Conservation (phyloP, 202 grass and related monocot species). For the Carex arenaria region DNA sequence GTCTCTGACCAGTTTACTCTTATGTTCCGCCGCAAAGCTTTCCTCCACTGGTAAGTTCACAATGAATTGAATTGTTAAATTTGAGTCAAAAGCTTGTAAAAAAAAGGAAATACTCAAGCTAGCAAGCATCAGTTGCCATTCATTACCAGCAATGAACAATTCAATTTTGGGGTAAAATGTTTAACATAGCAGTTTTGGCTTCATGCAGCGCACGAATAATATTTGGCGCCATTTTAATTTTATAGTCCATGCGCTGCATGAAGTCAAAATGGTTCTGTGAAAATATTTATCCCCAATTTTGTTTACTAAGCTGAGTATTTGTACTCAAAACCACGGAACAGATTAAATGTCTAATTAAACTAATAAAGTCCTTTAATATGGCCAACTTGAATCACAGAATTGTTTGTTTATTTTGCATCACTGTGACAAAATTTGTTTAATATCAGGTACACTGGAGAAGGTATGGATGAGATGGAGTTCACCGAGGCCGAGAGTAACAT, state of each 20-base stretch:
- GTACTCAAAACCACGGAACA: not conserved
- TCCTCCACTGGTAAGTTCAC: constrained; percentile 47
- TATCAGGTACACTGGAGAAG: constrained; percentile 69
- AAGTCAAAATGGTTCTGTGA: too few relatives aligned
- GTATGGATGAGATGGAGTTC: constrained; percentile 99
- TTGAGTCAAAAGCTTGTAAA: not conserved
- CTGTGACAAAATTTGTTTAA: not conserved
- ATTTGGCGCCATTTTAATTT: too few relatives aligned
- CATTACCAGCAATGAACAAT: too few relatives aligned
- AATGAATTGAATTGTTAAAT: not conserved
- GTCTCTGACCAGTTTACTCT: constrained; percentile 72
- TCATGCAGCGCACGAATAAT: too few relatives aligned
- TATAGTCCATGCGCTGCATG: too few relatives aligned
- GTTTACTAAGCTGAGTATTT: too few relatives aligned
- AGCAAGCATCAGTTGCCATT: not conserved
- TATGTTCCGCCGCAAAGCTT: constrained; percentile 78
- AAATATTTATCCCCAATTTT: too few relatives aligned
- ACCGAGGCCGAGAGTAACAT: constrained; percentile 93
- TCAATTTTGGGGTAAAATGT: too few relatives aligned
- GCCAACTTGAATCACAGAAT: not conserved
- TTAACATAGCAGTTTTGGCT: too few relatives aligned
- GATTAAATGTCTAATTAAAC: not conserved
- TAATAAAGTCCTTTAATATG: not conserved
- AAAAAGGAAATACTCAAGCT: not conserved
- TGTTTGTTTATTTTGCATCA: not conserved